phyloP scores from a whole-genome alignment of 1,139 yeast genomes.

The Magnusiomyces magnusii region DNA sequence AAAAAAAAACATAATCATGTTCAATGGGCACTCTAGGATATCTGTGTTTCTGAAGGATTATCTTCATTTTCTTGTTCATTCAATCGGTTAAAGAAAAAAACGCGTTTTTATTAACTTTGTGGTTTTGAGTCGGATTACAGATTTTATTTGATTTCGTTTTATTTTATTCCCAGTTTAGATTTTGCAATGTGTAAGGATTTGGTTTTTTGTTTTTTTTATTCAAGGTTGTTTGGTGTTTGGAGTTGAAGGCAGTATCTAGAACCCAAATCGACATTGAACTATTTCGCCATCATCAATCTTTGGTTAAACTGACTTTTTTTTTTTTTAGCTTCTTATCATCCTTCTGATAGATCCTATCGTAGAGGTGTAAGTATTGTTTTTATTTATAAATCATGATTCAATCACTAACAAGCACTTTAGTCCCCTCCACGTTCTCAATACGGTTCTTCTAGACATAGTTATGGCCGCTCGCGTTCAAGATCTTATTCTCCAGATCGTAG shows the following conservation, averaged over 20 bases:
- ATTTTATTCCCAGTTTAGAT: background rate
- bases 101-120: background rate
- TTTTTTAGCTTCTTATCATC: background rate
- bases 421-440: constrained; percentile 3
- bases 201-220: background rate
- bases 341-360: constrained; percentile 2
- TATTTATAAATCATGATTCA: background rate
- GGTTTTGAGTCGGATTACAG: background rate
- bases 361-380: background rate
- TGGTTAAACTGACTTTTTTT: background rate
- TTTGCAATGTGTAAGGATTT: constrained; percentile 5
- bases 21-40: background rate
- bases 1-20: background rate
- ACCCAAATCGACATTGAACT: background rate
- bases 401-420: background rate
- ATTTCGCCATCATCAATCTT: background rate
- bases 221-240: background rate
- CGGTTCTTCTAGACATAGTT: constrained; percentile 1
- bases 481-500: constrained; percentile 7
- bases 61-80: background rate
- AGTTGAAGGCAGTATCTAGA: background rate
- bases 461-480: constrained; percentile 4
- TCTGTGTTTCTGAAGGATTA: background rate
- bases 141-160: background rate
- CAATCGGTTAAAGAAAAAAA: background rate